Percentiles rank a stretch among this genome's conserved stretches.
Conservation (phyloP, 2,329 filamentous ascomycete species). For the Nakataea oryzae region DNA sequence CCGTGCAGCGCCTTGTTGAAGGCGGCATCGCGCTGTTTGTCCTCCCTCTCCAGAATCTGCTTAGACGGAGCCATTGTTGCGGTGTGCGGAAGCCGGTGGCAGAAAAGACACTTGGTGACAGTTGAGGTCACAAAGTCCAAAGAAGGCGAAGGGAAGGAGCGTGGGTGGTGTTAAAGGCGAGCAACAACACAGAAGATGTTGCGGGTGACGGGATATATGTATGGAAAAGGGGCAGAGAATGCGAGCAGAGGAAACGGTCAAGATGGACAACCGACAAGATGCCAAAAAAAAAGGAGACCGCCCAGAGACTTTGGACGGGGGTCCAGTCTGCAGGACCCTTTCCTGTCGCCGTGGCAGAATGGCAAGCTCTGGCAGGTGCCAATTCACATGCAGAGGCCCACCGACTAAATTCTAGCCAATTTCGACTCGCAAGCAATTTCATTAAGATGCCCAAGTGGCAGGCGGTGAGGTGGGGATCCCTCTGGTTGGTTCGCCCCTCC, state of each 20-base stretch:
- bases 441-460: background rate
- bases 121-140: background rate
- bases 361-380: background rate
- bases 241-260: background rate
- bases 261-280: background rate
- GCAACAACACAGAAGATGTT: background rate
- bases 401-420: background rate
- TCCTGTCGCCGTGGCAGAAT: background rate
- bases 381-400: background rate
- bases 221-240: background rate
- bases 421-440: background rate
- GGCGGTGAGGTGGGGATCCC: background rate
- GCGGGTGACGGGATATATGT: background rate
- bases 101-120: background rate
- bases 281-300: background rate
- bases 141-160: background rate
- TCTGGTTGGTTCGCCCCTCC: background rate
- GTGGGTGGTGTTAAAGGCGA: background rate
- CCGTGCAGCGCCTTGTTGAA: slow-evolving; percentile 88
- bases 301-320: background rate
- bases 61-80: slow-evolving; percentile 5
- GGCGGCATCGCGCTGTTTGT: slow-evolving; percentile 75
- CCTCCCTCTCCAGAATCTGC: slow-evolving; percentile 60
- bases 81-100: background rate
- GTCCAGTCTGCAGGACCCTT: background rate